A percentile compares a stretch with the other conserved stretches of the same genome.
Conservation (phyloP, 495 filamentous ascomycete species). For the Penicilliopsis zonata region DNA sequence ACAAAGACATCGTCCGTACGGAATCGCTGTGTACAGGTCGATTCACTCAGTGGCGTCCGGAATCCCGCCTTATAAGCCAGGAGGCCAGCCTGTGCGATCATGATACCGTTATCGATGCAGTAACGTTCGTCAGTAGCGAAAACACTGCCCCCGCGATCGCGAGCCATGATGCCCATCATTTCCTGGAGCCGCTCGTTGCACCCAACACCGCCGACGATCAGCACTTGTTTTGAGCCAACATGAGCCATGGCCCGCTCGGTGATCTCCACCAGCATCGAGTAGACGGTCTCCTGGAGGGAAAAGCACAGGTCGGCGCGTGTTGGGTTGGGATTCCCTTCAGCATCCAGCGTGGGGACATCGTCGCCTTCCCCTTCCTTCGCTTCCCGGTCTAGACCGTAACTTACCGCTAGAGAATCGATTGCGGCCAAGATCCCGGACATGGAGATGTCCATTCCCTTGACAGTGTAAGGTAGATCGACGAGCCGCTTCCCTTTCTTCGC, state of each 20-base stretch:
- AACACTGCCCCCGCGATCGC: constrained; percentile 75
- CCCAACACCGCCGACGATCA: constrained; percentile 97
- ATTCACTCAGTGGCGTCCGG: constrained; percentile 62
- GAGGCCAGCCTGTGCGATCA: constrained; percentile 96
- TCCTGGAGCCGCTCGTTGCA: constrained; percentile 91
- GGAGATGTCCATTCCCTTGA: constrained; percentile 97
- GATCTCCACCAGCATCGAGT: constrained; percentile 95
- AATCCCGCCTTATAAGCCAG: constrained; percentile 73
- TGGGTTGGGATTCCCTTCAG: constrained; percentile 34
- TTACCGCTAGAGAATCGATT: constrained; percentile 64
- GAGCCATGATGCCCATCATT: constrained; percentile 98
- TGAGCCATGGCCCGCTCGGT: constrained; percentile 98
- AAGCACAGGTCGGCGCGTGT: constrained; percentile 89
- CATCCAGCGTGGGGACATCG: constrained; percentile 7
- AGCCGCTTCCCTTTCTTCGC: constrained; percentile 67
- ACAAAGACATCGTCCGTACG: constrained; percentile 90
- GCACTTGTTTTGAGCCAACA: constrained; percentile 77
- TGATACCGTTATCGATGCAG: constrained; percentile 98
- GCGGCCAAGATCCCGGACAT: constrained; percentile 83
- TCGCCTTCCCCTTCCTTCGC: constrained; percentile 22
- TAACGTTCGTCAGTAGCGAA: constrained; percentile 95
- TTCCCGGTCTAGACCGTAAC: constrained; percentile 36
- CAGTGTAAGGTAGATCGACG: constrained; percentile 84
- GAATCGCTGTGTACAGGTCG: constrained; percentile 86
- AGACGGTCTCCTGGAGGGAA: constrained; percentile 88